phyloP scores from a whole-genome alignment of 495 filamentous ascomycete genomes.

The Trichoderma orchidacearum region DNA sequence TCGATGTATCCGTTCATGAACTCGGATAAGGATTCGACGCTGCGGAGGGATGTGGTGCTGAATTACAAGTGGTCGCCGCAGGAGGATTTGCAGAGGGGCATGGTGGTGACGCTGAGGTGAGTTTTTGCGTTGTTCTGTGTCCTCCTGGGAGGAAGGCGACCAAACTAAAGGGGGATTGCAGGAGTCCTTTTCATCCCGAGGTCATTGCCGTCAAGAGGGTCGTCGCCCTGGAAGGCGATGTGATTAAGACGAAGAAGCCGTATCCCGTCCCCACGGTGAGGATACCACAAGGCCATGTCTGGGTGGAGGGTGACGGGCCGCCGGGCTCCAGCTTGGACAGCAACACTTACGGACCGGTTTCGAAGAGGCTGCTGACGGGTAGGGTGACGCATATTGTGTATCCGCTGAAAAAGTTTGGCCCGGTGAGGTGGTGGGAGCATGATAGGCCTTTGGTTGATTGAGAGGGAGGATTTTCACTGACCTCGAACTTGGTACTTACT shows the following conservation, averaged over 20 bases:
- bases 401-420: constrained; percentile 37
- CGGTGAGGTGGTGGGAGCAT: constrained; percentile 36
- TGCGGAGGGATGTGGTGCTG: constrained; percentile 38
- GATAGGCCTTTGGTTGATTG: constrained; percentile 5
- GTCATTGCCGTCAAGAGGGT: constrained; percentile 55
- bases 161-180: constrained; percentile 12
- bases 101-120: constrained; percentile 41
- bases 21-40: constrained; percentile 41
- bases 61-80: constrained; percentile 34
- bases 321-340: constrained; percentile 51
- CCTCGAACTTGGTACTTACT: too few relatives aligned
- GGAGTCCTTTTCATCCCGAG: constrained; percentile 49
- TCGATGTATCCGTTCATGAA: constrained; percentile 74
- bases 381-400: constrained; percentile 47
- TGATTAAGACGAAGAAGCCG: constrained; percentile 45
- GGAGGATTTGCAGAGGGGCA: constrained; percentile 31
- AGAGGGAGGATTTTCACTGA: too few relatives aligned
- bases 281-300: constrained; percentile 60
- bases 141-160: constrained; percentile 2
- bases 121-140: constrained; percentile 3
- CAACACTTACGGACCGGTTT: constrained; percentile 60
- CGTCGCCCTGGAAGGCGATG: constrained; percentile 55
- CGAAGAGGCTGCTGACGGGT: constrained; percentile 47
- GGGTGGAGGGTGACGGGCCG: constrained; percentile 62
- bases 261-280: constrained; percentile 41